Conservation (phyloP, 371 early-diverging fungal genomes). For the Syncephalis plumigaleata region DNA sequence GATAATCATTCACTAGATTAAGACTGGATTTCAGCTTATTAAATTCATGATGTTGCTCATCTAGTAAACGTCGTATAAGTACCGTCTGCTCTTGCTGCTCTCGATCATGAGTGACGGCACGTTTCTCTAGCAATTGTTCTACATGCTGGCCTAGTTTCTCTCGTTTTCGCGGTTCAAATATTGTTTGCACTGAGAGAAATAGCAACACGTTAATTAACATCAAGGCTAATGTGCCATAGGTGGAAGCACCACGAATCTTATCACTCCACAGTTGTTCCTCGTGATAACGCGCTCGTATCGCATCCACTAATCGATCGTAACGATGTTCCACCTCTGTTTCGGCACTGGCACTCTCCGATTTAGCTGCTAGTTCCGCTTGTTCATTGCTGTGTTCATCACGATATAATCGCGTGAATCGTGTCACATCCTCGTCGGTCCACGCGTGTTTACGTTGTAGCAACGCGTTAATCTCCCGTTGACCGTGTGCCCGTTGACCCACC, state of each 20-base stretch:
- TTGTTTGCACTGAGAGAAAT: slow-evolving; percentile 52
- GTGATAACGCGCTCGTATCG: slow-evolving; percentile 63
- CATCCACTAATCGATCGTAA: slow-evolving; percentile 42
- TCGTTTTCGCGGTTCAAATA: slow-evolving; percentile 64
- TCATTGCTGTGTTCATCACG: slow-evolving; percentile 62
- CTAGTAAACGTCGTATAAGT: no score
- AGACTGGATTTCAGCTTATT: no score
- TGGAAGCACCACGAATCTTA: slow-evolving; percentile 80
- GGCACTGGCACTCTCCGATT: slow-evolving; percentile 29
- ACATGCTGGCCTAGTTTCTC: slow-evolving; percentile 50
- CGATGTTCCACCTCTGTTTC: slow-evolving; percentile 53
- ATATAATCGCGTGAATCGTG: slow-evolving; percentile 71
- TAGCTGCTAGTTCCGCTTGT: slow-evolving; percentile 36
- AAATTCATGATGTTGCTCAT: no score
- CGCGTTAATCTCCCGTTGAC: slow-evolving; percentile 79
- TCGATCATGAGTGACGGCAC: neutral
- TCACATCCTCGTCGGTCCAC: slow-evolving; percentile 76
- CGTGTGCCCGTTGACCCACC: slow-evolving; percentile 43
- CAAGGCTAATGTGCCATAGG: slow-evolving; percentile 71
- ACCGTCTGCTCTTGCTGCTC: no score
- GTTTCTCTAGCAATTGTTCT: slow-evolving; percentile 18
- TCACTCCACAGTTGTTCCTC: slow-evolving; percentile 95
- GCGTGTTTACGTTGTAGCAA: slow-evolving; percentile 72
- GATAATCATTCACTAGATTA: no score
- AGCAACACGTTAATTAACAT: slow-evolving; percentile 49